These are phyloP conservation scores for Lophiostoma macrostomum DNA, from an alignment of 495 filamentous ascomycete species.

Conservation along the genomic window DNA sequence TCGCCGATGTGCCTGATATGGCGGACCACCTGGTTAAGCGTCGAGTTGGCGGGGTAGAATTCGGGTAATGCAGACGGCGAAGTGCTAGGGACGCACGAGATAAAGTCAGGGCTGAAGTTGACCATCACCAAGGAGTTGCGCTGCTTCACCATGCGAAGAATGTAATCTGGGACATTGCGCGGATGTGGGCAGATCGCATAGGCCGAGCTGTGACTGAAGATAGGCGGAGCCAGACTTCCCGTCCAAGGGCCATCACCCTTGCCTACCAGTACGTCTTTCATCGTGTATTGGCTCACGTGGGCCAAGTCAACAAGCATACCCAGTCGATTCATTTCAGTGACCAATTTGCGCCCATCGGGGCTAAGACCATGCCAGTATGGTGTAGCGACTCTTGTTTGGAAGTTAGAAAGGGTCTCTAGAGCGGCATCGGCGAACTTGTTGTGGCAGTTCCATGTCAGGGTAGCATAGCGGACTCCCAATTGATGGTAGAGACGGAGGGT, in stretches of 20 bases:
- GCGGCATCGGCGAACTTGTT: slow-evolving; percentile 88
- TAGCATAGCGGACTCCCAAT: slow-evolving; percentile 87
- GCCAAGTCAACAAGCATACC: slow-evolving; percentile 77
- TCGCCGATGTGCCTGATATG: slow-evolving; percentile 70
- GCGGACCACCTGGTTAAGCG: slow-evolving; percentile 71
- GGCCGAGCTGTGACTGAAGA: slow-evolving; percentile 70
- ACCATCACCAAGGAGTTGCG: slow-evolving; percentile 69
- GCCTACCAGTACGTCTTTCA: slow-evolving; percentile 63
- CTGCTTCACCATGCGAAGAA: slow-evolving; percentile 60
- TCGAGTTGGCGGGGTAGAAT: slow-evolving; percentile 60
- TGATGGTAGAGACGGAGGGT: slow-evolving; percentile 70
- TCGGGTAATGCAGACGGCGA: slow-evolving; percentile 39
- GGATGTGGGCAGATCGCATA: slow-evolving; percentile 66
- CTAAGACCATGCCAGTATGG: slow-evolving; percentile 56
- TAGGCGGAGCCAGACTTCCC: slow-evolving; percentile 59
- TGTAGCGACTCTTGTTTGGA: slow-evolving; percentile 33
- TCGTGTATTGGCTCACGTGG: slow-evolving; percentile 66
- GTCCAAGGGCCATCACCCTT: slow-evolving; percentile 46
- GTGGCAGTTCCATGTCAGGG: slow-evolving; percentile 90
- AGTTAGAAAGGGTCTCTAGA: slow-evolving; percentile 44
- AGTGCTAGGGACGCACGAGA: slow-evolving; percentile 61
- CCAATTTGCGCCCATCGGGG: slow-evolving; percentile 59
- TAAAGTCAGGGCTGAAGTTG: slow-evolving; percentile 76
- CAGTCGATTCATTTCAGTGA: slow-evolving; percentile 75
- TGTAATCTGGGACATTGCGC: slow-evolving; percentile 69